Conservation (phyloP, 768 basidiomycete genomes). For the Pleurotus tuoliensis region DNA sequence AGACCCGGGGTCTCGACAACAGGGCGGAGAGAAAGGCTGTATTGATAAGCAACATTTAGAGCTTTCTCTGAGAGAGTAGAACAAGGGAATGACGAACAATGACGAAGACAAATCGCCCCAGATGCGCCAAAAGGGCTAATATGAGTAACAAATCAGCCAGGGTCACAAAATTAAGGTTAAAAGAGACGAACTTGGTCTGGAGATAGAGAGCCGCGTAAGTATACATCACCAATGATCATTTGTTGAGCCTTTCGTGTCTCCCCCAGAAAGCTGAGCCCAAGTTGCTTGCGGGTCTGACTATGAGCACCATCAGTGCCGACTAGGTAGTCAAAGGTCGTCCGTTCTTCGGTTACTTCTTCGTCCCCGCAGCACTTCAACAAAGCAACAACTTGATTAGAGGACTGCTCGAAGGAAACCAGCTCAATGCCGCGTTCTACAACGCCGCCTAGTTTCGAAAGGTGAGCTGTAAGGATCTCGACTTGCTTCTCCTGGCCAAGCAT, state of each 20-base stretch:
- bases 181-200: background rate
- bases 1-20: constrained; percentile 24
- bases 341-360: constrained; percentile 21
- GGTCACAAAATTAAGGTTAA: constrained; percentile 21
- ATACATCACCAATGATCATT: constrained; percentile 33
- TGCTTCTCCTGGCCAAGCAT: constrained; percentile 19
- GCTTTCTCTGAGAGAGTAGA: background rate
- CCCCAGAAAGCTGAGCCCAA: constrained; percentile 39
- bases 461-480: constrained; percentile 28
- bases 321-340: constrained; percentile 25
- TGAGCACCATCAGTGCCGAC: constrained; percentile 40
- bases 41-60: background rate
- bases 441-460: constrained; percentile 18
- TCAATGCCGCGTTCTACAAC: constrained; percentile 33
- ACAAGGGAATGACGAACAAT: constrained; percentile 21
- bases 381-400: constrained; percentile 23
- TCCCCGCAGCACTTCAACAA: constrained; percentile 18
- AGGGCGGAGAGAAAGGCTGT: constrained; percentile 27
- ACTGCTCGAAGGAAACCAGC: constrained; percentile 28
- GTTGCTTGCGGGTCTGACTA: constrained; percentile 32
- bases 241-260: constrained; percentile 26
- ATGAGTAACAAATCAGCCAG: constrained; percentile 24
- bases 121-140: constrained; percentile 40
- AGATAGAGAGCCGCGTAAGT: constrained; percentile 29
- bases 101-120: constrained; percentile 36